Base-by-base conservation (phyloP, 495 filamentous ascomycete genomes). In the Aspergillus nanangensis region DNA sequence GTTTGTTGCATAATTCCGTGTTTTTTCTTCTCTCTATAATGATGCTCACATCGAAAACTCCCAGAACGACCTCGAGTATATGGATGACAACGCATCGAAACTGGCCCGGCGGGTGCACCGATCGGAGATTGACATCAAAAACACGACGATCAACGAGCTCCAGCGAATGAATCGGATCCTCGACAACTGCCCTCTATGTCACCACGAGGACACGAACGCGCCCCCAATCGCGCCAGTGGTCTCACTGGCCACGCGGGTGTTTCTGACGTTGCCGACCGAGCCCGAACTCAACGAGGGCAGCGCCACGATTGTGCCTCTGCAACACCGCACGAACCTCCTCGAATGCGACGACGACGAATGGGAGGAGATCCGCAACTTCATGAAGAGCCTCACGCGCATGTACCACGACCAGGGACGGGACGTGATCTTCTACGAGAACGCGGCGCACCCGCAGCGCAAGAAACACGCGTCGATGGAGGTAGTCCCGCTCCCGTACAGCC, bases 271-370 rank as follows among this genome's bases (percentile, higher is more conserved):
- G 4, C 89, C 94, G 8, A 91, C 93, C 0, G 79, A 90, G 53
- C 93, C 93, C 1, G 94, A 98, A 53, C 73, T 98, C 45, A 88
- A 76, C 41, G 78, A 84, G 27, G 87, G 89, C 22, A 84, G 90
- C 25, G 88, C 90, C 9, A 79, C 88, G 25, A 95, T 97, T 53
- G 84, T 92, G 8, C 93, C 93, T 18, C 86, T 94, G 38, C 83
- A 87, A 61, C 93, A 98, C 62, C 84, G 84, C 34, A 80, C 77
- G 23, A 98, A 97, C 60, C 80, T 97, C 10, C 74, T 98, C 18
- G 93, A 96, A 66, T 97, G 94, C 60, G 94, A 97, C 60, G 94
- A 97, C 59, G 94, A 97, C 57, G 93, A 98, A 63, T 98, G 94
- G 93, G 93, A 98, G 55, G 93, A 98, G 60, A 88, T 98, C 31